Evolutionary conservation across 345 rosid genomes (phyloP).

Genomic region (Gossypium rotundifolium): DNA sequence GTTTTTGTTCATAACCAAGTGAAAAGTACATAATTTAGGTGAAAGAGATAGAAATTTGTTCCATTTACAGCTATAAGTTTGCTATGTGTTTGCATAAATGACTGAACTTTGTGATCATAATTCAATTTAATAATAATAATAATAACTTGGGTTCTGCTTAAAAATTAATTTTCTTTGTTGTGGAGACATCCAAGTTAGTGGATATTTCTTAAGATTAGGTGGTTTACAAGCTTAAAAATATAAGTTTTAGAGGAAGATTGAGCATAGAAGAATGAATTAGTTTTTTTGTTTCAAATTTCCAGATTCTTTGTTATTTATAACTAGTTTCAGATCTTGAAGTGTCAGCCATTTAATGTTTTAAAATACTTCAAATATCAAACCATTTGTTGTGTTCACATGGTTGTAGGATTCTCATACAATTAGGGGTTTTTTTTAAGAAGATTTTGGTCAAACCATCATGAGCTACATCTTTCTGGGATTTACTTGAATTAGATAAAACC

Average conservation of each 20-base stretch:
- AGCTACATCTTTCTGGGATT: neutral
- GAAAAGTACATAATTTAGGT: neutral
- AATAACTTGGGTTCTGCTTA: neutral
- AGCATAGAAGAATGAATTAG: neutral
- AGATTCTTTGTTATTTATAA: neutral
- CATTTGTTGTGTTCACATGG: neutral
- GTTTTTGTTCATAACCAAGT: neutral
- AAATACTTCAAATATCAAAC: neutral
- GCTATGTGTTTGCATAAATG: neutral
- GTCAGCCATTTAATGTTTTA: neutral
- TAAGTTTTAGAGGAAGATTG: neutral
- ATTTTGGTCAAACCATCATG: neutral
- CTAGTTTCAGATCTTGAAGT: slow-evolving; percentile 1
- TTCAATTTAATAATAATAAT: neutral
- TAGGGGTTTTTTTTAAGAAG: neutral
- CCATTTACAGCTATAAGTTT: neutral
- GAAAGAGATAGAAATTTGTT: neutral
- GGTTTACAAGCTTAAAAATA: neutral
- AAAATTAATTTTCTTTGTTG: neutral
- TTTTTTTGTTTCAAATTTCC: neutral
- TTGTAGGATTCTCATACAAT: neutral
- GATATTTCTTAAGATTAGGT: neutral
- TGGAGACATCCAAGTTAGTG: neutral
- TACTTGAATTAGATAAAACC: neutral
- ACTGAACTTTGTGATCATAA: neutral